Evolutionary conservation across 371 early-diverging fungal species (phyloP), one percentile per base, ranked within the genome.

Genomic region (Synchytrium microbalum): DNA sequence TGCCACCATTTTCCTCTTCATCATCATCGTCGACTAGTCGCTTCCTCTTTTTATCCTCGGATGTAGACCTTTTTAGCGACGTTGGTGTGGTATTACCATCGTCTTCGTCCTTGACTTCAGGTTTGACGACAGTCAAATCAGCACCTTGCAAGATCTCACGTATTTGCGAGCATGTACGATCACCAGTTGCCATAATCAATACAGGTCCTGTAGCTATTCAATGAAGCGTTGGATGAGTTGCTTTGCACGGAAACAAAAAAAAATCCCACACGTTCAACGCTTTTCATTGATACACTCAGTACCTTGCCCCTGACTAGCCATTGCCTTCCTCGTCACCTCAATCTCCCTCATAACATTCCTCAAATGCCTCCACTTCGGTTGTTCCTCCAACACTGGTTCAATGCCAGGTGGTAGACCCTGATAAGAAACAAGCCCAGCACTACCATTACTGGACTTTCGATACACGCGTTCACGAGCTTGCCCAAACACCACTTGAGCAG

Each of bases 321-420:
- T 29, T 46, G 27, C 31, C 30, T 32, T 31, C 26, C 74, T 27
- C 30, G 80, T 76, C 51, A 27, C 54, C 61, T 88, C 84, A 13
- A 96, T 88, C 62, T 95, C 94, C 24, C 82, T 68, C 57, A 96
- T 68, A 0, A 92, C 78, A 8, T 82, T 79, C 0, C 70, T 72
- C 24, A 97, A 62, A 1, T 87, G 76, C n/a, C 70, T 68, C 91
- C 95, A 96, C 72, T 97, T 97, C 1, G 97, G 97, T 27, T 86
- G 86, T 55, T 90, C 92, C 68, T 96, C 97, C 28, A 95, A 68
- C 13, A 86, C 83, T 0, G 91, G 84, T 56, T 80, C 75, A 51
- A 88, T 79, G 24, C 78, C 73, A 0, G 81, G 79, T 0, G 92
- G 89, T 24, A 89, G 66, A 24, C 61, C 64, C 0, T n/a, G n/a